phyloP scores from a whole-genome alignment of 495 filamentous ascomycete species.

The Talaromyces borbonicus region DNA sequence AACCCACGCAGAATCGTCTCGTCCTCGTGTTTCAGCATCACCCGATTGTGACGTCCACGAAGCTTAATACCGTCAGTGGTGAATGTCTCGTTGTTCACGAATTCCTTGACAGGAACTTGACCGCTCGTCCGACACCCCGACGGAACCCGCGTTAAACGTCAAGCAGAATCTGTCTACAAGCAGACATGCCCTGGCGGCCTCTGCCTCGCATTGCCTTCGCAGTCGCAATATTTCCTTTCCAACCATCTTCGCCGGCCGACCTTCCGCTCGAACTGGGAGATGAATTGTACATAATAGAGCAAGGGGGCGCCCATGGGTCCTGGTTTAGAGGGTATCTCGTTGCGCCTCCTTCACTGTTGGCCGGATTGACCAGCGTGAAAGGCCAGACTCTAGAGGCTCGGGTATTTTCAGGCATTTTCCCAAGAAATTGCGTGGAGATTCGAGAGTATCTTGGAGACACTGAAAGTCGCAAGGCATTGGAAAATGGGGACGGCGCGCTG shows the following conservation, averaged over 20 bases:
- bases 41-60: too few species aligned
- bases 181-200: slow-evolving; percentile 88
- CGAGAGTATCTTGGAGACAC: slow-evolving; percentile 62
- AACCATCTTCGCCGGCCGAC: slow-evolving; percentile 75
- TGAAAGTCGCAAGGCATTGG: slow-evolving; percentile 27
- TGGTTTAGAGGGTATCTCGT: slow-evolving; percentile 96
- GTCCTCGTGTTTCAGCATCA: too few species aligned
- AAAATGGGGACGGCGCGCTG: slow-evolving; percentile 21
- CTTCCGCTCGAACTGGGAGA: slow-evolving; percentile 96
- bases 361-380: slow-evolving; percentile 82
- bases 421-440: slow-evolving; percentile 81
- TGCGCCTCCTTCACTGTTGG: slow-evolving; percentile 83
- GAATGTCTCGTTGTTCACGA: slow-evolving; percentile 1
- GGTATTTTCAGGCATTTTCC: slow-evolving; percentile 96
- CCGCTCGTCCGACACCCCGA: neutral
- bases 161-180: slow-evolving; percentile 7
- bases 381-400: slow-evolving; percentile 90
- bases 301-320: slow-evolving; percentile 70
- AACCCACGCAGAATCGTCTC: neutral
- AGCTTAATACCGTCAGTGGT: slow-evolving; percentile 4
- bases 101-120: neutral
- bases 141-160: too few species aligned
- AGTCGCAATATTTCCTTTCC: slow-evolving; percentile 87
- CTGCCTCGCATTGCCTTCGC: slow-evolving; percentile 96
- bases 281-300: slow-evolving; percentile 97